phyloP scores from a whole-genome alignment of 1,284 basidiomycete genomes.

The Phellinidium pouzarii region DNA sequence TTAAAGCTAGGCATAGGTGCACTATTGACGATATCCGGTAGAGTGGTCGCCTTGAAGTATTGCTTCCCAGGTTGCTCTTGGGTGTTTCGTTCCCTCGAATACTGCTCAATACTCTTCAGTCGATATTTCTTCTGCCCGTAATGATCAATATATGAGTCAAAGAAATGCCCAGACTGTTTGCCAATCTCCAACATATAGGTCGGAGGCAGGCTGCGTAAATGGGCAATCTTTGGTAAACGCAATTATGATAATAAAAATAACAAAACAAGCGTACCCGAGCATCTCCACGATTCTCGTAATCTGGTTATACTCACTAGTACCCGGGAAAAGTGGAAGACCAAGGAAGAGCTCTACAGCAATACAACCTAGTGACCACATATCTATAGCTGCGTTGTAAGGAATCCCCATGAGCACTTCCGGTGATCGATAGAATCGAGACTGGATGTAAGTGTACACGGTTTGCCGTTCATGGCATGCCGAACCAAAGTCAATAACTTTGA shows the following conservation, averaged over 20 bases:
- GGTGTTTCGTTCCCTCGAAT: constrained; percentile 89
- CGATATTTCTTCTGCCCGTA: constrained; percentile 86
- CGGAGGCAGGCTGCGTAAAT: constrained; percentile 66
- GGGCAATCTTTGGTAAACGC: constrained; percentile 5
- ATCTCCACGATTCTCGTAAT: constrained; percentile 95
- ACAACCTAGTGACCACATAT: constrained; percentile 94
- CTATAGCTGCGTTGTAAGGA: constrained; percentile 90
- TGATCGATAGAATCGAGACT: constrained; percentile 96
- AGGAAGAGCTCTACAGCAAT: constrained; percentile 98
- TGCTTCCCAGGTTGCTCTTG: constrained; percentile 98
- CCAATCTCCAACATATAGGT: constrained; percentile 92
- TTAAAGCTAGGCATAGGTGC: constrained; percentile 84
- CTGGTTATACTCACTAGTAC: constrained; percentile 99
- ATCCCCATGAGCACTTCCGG: constrained; percentile 96
- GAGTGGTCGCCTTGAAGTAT: constrained; percentile 92
- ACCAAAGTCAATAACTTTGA: constrained; percentile 99
- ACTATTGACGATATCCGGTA: constrained; percentile 94
- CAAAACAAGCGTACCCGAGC: constrained; percentile 72
- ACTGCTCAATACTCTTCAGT: constrained; percentile 91
- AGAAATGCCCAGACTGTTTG: constrained; percentile 94
- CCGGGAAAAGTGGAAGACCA: constrained; percentile 93
- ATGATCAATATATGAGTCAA: constrained; percentile 75
- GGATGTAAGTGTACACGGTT: constrained; percentile 99
- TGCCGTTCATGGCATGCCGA: constrained; percentile 98
- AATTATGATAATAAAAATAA: constrained; percentile 14